phyloP scores from a whole-genome alignment of 163 green algal species.

The Scenedesmus sp. region DNA sequence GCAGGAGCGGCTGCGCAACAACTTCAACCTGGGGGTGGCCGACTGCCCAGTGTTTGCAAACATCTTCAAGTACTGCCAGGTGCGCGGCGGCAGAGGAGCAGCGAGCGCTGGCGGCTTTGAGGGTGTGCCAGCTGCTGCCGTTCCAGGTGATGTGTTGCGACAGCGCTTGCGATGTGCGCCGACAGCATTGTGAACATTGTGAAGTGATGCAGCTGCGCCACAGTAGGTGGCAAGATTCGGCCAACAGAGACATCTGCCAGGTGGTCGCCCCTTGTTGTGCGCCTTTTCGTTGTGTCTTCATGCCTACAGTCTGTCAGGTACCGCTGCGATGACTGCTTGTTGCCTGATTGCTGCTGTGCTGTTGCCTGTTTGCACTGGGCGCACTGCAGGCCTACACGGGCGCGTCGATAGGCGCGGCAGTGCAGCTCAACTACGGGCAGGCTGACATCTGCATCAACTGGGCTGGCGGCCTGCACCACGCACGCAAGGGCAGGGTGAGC shows the following conservation, averaged over 20 bases:
- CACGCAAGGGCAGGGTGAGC: conserved; percentile 86
- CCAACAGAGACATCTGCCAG: too few relatives aligned
- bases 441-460: conserved; percentile 94
- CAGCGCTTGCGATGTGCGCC: too few relatives aligned
- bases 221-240: too few relatives aligned
- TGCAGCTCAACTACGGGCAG: conserved; percentile 85
- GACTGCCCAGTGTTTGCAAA: conserved; percentile 94
- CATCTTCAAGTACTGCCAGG: conserved; percentile 91
- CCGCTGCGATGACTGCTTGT: background rate
- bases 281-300: too few relatives aligned
- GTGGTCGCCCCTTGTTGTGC: too few relatives aligned
- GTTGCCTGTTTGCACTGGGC: background rate
- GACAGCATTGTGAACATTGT: too few relatives aligned
- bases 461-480: conserved; percentile 93
- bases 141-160: too few relatives aligned
- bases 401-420: conserved; percentile 88
- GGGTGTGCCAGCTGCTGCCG: too few relatives aligned
- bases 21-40: conserved; percentile 67
- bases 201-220: too few relatives aligned
- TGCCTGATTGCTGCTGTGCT: background rate
- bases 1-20: conserved; percentile 44
- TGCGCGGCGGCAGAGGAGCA: conserved; percentile 45
- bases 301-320: too few relatives aligned
- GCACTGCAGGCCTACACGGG: conserved; percentile 81
- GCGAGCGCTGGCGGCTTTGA: too few relatives aligned